Evolutionary conservation across 805 yeast species (phyloP).

Genomic region (Candida nonsorbophila): DNA sequence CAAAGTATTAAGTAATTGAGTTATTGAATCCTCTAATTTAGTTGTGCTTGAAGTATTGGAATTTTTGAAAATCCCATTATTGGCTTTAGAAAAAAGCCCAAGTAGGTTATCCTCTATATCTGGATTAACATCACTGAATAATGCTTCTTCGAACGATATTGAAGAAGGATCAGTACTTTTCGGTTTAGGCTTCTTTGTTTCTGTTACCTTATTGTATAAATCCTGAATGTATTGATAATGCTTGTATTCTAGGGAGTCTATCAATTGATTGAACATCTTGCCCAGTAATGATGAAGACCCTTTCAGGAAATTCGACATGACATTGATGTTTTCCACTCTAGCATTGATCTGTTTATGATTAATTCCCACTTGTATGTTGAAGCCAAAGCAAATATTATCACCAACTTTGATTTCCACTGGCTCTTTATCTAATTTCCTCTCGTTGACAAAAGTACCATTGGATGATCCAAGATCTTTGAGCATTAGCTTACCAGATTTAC

Average conservation of each 20-base stretch:
- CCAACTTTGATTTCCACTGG: conserved; percentile 64
- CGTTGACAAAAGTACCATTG: conserved; percentile 92
- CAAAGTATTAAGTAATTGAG: conserved; percentile 49
- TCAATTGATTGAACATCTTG: conserved; percentile 2
- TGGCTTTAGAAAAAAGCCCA: conserved; percentile 42
- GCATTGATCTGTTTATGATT: conserved; percentile 87
- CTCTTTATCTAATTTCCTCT: conserved; percentile 57
- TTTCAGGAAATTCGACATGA: conserved; percentile 29
- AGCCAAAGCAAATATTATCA: conserved; percentile 89
- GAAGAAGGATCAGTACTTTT: too few species aligned
- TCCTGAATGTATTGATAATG: conserved; percentile 33
- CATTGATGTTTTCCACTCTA: conserved; percentile 65
- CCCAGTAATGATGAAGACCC: too few species aligned
- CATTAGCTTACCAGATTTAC: conserved; percentile 57
- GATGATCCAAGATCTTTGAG: conserved; percentile 85
- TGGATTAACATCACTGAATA: conserved; percentile 56
- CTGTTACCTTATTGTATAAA: conserved; percentile 10
- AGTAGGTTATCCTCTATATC: conserved; percentile 45
- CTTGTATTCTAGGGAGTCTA: conserved; percentile 24
- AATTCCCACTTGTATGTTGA: conserved; percentile 67
- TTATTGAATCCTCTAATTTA: conserved; percentile 51
- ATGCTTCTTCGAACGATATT: conserved; percentile 28
- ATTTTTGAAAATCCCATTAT: conserved; percentile 54
- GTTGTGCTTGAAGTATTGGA: conserved; percentile 55
- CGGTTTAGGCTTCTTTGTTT: conserved; percentile 1